Evolutionary conservation across 1,284 basidiomycete species (phyloP), one percentile per base, ranked within the genome.

Genomic region (Cutaneotrichosporon sp.): DNA sequence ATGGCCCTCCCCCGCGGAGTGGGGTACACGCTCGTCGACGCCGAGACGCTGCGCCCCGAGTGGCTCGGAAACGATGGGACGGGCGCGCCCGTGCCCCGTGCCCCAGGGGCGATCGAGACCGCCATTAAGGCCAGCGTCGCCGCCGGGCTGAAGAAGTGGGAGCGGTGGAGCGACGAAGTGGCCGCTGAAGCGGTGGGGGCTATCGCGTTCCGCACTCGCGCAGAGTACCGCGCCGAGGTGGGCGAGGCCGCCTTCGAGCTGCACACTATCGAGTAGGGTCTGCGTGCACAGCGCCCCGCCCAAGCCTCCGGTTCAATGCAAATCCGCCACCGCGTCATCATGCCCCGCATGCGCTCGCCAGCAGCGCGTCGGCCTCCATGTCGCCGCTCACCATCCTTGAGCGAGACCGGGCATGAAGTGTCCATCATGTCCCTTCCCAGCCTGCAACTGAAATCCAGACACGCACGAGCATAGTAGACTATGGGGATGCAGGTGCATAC

Each of bases 11-110:
- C 49, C 1, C 31, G 49, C 1, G 60, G 60, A 0, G 51, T 62
- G n/a, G 7, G 22, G 20, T 62, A 57, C 24, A 60, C 60, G 10
- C 46, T 65, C 5, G 60, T 65, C 4, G 64, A 61, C 16, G 60
- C 57, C 2, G 50, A 65, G 52, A 34, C 42, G 45, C 53, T 65
- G 11, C 53, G 57, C 0, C 63, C 59, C 20, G 63, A 29, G 29
- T 65, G 63, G 63, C 59, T 65, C 2, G 63, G 60, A 2, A 54
- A 18, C n/a, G 43, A 53, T 14, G 34, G 51, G 1, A 50, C 38
- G 9, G 49, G 57, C 2, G 10, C 18, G 1, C 14, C 49, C 9
- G 56, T 53, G 7, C 16, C 54, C 42, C 27, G 24, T 13, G 38
- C 18, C 14, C 36, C 54, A 5, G 49, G 33, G 11, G 54, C 36